Evolutionary conservation across 306 rosid species (phyloP).

Genomic region (Quercus cerris): DNA sequence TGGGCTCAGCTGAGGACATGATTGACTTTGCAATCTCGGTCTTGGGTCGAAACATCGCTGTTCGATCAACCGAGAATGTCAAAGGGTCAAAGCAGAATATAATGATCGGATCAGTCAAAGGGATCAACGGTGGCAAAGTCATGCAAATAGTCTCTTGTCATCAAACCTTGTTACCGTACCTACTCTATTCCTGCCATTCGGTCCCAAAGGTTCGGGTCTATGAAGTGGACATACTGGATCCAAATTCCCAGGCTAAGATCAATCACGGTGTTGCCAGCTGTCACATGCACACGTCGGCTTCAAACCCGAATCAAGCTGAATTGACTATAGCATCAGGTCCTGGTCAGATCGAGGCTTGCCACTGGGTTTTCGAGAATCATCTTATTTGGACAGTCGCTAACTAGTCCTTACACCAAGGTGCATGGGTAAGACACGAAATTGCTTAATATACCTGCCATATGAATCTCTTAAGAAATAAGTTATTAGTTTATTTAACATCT

Average conservation of each 20-base stretch:
- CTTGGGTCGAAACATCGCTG: too few relatives aligned
- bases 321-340: slow-evolving; percentile 73
- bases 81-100: too few relatives aligned
- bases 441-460: too few relatives aligned
- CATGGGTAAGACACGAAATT: too few relatives aligned
- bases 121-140: slow-evolving; percentile 68
- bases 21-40: too few relatives aligned
- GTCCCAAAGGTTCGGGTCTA: too few relatives aligned
- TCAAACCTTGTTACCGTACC: slow-evolving; percentile 83
- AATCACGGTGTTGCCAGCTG: too few relatives aligned
- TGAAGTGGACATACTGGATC: too few relatives aligned
- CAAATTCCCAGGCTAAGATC: too few relatives aligned
- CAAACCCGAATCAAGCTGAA: slow-evolving; percentile 84
- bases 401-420: slow-evolving; percentile 10
- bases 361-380: slow-evolving; percentile 85
- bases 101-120: too few relatives aligned
- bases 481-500: slow-evolving; percentile 19
- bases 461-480: slow-evolving; percentile 5
- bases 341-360: slow-evolving; percentile 33
- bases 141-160: slow-evolving; percentile 89
- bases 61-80: too few relatives aligned
- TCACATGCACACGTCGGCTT: slow-evolving; percentile 63
- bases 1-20: slow-evolving; percentile 40
- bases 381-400: slow-evolving; percentile 84
- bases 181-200: slow-evolving; percentile 37